Conservation (phyloP, 2,329 filamentous ascomycete species). For the Pseudogymnoascus pannorum region DNA sequence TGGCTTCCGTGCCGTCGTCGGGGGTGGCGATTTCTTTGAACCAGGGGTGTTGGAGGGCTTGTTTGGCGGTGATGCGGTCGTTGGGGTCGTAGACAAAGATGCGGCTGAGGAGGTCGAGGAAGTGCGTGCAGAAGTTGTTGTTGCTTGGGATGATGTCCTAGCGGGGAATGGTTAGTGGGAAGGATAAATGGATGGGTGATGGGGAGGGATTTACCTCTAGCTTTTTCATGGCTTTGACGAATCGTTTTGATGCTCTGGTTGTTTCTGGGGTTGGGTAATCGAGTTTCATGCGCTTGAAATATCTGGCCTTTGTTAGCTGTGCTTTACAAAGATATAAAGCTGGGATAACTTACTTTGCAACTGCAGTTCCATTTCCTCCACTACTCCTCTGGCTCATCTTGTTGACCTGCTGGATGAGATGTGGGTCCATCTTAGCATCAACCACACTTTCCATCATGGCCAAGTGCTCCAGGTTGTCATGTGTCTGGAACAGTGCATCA, state of each 20-base stretch:
- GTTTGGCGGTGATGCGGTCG: slow-evolving; percentile 58
- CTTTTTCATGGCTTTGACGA: slow-evolving; percentile 66
- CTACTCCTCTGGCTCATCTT: slow-evolving; percentile 49
- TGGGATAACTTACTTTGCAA: slow-evolving; percentile 50
- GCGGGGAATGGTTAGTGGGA: slow-evolving; percentile 21
- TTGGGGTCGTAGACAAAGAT: slow-evolving; percentile 63
- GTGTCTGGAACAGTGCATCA: slow-evolving; percentile 64
- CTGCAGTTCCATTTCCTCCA: slow-evolving; percentile 41
- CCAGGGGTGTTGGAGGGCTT: slow-evolving; percentile 61
- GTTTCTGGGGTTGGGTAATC: slow-evolving; percentile 60
- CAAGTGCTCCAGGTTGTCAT: slow-evolving; percentile 64
- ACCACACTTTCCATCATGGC: slow-evolving; percentile 71
- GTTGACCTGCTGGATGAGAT: slow-evolving; percentile 50
- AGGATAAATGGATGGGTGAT: not conserved
- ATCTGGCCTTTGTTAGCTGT: slow-evolving; percentile 25
- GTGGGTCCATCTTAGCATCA: slow-evolving; percentile 48
- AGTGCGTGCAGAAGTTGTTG: slow-evolving; percentile 52
- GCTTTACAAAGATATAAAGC: not conserved
- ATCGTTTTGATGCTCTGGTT: slow-evolving; percentile 55
- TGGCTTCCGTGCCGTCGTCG: slow-evolving; percentile 62
- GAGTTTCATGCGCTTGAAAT: slow-evolving; percentile 56
- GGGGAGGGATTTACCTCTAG: slow-evolving; percentile 44
- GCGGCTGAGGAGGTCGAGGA: slow-evolving; percentile 56
- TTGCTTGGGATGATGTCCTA: slow-evolving; percentile 59
- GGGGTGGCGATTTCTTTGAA: slow-evolving; percentile 56